A percentile compares a stretch with the other conserved stretches of the same genome.
Conservation (phyloP, 768 basidiomycete genomes). For the Cubamyces sp. region DNA sequence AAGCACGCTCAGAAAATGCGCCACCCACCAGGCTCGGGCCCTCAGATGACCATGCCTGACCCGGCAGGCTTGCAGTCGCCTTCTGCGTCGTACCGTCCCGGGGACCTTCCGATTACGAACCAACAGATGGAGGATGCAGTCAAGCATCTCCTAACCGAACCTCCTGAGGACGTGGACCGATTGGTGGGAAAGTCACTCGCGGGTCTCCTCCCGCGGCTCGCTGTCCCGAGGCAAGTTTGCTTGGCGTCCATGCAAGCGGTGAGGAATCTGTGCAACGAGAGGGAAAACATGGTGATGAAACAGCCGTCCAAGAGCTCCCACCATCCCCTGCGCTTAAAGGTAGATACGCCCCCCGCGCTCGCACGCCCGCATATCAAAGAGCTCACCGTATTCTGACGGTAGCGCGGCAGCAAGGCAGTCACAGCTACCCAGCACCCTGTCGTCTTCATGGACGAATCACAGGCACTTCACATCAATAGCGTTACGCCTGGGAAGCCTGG, state of each 20-base stretch:
- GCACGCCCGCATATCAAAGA: background rate
- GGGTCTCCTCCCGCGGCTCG: too few relatives aligned
- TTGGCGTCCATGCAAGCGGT: background rate
- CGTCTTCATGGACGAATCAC: constrained; percentile 1
- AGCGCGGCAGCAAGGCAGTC: background rate
- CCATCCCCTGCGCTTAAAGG: background rate
- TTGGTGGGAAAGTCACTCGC: too few relatives aligned
- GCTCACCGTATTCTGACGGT: background rate
- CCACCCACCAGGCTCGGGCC: too few relatives aligned
- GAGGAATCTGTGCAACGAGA: background rate
- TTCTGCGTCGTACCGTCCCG: too few relatives aligned
- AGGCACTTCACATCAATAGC: background rate
- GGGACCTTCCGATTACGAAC: too few relatives aligned
- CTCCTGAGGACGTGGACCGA: too few relatives aligned
- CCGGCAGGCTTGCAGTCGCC: too few relatives aligned
- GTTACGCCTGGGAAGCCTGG: background rate
- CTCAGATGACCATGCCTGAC: too few relatives aligned
- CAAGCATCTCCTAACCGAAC: too few relatives aligned
- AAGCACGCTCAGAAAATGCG: background rate
- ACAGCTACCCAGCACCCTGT: background rate
- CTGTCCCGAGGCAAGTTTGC: too few relatives aligned
- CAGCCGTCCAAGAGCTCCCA: background rate
- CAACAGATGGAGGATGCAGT: too few relatives aligned
- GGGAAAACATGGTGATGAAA: too few relatives aligned
- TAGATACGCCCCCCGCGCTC: background rate